phyloP scores from a whole-genome alignment of 2,329 filamentous ascomycete species.

The Sporothrix dimorphospora region DNA sequence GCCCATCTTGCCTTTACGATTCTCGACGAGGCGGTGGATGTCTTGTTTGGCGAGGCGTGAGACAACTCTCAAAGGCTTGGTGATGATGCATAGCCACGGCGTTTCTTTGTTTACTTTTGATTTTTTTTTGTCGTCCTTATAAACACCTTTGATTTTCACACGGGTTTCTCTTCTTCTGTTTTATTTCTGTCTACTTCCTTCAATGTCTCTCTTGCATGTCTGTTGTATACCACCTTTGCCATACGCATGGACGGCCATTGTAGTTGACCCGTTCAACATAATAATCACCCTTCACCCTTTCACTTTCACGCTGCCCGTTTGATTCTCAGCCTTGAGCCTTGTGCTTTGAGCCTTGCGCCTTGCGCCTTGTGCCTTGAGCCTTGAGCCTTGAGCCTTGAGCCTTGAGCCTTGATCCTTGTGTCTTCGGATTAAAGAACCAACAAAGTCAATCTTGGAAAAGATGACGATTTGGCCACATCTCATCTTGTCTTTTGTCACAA shows the following conservation, averaged over 20 bases:
- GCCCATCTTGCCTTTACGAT: constrained; percentile 72
- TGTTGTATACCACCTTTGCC: constrained; percentile 1
- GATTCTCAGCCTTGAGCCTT: too few species aligned
- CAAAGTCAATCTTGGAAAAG: too few species aligned
- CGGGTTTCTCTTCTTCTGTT: neutral
- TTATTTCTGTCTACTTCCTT: neutral
- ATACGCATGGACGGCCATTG: neutral
- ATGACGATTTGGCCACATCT: neutral
- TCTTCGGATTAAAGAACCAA: too few species aligned
- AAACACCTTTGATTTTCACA: too few species aligned
- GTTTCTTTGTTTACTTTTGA: constrained; percentile 13
- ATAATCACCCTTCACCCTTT: neutral
- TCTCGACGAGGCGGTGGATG: constrained; percentile 69
- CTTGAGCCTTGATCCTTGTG: too few species aligned
- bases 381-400: too few species aligned
- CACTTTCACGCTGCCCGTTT: too few species aligned
- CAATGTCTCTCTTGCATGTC: neutral
- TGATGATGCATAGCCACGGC: constrained; percentile 5
- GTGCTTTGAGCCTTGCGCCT: too few species aligned
- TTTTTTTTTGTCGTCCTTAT: too few species aligned
- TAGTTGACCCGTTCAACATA: neutral
- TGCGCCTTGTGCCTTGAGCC: too few species aligned
- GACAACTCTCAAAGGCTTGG: too few species aligned
- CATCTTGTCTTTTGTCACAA: neutral
- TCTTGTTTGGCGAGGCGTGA: constrained; percentile 59